Evolutionary conservation across 108 stramenopile species (phyloP), one percentile per base, ranked within the genome.

Genomic region (Discostella stelligeroides): DNA sequence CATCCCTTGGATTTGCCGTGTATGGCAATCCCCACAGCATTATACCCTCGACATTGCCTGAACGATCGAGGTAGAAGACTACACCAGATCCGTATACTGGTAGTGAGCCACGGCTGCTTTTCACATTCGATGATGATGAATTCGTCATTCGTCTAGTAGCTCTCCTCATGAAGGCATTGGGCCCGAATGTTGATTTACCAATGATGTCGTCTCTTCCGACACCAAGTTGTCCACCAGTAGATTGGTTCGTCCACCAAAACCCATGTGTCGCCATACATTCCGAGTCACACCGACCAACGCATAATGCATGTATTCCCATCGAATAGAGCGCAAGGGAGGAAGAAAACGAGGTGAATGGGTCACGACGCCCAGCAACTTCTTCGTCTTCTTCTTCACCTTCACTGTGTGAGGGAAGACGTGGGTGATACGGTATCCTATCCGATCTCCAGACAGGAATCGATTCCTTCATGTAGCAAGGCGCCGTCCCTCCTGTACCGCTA

Each of bases 11-110:
- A 42, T 82, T 63, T 39, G 70, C 10, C 11, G 73, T 48, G 66
- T 90, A 89, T 18, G 93, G 93, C 49, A 95, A 50, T 7, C 93
- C 93, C 93, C 93, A 95, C 2, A 84, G 84, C 89, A 92, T 92
- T 11, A 95, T 75, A 12, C 93, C 93, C 28, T 78, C 76, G n/a
- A 92, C 82, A 56, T 63, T 70, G 10, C 91, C 91, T 76, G 76
- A 73, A 25, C 76, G 82, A 79, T 90, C 89, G 11, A 92, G 55
- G 63, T 95, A 95, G 55, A 75, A 95, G 12, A 95, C 86, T 58
- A 89, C 80, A 18, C 93, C 93, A 59, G 83, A 76, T 46, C 93
- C 93, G 78, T 89, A 95, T 0, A 90, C 76, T 0, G 87, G 82
- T 38, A 70, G 53, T 34, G 63, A 63, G 13, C 76, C 76, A 42